A percentile compares a stretch with the other conserved stretches of the same genome.
phyloP scores from a whole-genome alignment of 1,284 basidiomycete genomes.

The Meripilus lineatus region DNA sequence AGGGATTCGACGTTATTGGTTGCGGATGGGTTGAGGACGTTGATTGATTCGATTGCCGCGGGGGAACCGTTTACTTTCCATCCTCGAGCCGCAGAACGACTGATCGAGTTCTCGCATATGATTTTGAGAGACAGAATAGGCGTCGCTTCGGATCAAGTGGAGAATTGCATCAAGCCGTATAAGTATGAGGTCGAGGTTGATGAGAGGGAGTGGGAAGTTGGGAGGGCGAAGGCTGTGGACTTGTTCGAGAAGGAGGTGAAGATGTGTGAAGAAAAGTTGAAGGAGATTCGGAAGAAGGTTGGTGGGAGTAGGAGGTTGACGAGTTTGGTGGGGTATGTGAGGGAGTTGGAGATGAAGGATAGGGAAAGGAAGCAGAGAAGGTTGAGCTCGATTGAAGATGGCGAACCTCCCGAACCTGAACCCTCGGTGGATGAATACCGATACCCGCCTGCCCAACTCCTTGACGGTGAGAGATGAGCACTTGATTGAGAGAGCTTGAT shows the following conservation, averaged over 20 bases:
- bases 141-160: constrained; percentile 94
- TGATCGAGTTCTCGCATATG: constrained; percentile 87
- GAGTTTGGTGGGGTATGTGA: constrained; percentile 79
- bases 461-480: constrained; percentile 65
- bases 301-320: constrained; percentile 81
- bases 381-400: constrained; percentile 38
- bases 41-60: constrained; percentile 84
- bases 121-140: constrained; percentile 92
- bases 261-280: constrained; percentile 85
- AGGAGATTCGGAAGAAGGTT: constrained; percentile 81
- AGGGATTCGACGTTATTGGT: constrained; percentile 93
- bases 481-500: constrained; percentile 6
- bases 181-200: constrained; percentile 97
- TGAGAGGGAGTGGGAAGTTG: constrained; percentile 86
- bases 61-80: constrained; percentile 94
- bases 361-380: constrained; percentile 58
- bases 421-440: constrained; percentile 45
- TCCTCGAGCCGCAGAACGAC: constrained; percentile 80
- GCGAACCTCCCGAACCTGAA: constrained; percentile 46
- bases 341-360: constrained; percentile 78
- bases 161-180: constrained; percentile 99
- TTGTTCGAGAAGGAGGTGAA: constrained; percentile 81
- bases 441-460: constrained; percentile 86
- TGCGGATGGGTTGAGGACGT: constrained; percentile 84
- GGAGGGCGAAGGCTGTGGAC: constrained; percentile 69